Percentiles rank a stretch among this genome's conserved stretches.
phyloP scores from a whole-genome alignment of 768 basidiomycete genomes.

The Holtermannia corniformis region DNA sequence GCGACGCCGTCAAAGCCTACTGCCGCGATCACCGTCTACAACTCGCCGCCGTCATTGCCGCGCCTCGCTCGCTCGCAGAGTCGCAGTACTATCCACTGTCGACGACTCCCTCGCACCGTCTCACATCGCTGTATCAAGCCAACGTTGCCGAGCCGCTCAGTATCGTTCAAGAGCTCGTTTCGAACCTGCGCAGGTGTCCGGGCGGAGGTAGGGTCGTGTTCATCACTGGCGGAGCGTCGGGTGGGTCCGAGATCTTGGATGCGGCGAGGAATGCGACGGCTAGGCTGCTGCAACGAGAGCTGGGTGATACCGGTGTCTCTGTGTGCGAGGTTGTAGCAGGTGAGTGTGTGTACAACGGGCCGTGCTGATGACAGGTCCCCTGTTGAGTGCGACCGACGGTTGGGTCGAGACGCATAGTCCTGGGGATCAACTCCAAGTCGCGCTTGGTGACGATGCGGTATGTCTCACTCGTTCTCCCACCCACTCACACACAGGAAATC shows the following conservation, averaged over 20 bases:
- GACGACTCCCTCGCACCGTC: conserved; percentile 13
- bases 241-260: background rate
- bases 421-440: background rate
- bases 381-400: background rate
- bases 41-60: conserved; percentile 24
- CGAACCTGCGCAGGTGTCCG: conserved; percentile 11
- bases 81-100: background rate
- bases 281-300: conserved; percentile 12
- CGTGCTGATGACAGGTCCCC: background rate
- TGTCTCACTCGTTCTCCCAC: background rate
- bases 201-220: conserved; percentile 20
- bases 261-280: conserved; percentile 13
- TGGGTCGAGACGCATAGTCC: background rate
- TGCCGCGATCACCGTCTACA: conserved; percentile 18
- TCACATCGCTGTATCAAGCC: conserved; percentile 18
- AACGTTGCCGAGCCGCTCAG: conserved; percentile 29
- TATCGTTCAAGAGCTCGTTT: conserved; percentile 22
- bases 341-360: conserved; percentile 4
- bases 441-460: conserved; percentile 1
- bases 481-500: conserved; percentile 3
- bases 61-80: conserved; percentile 1
- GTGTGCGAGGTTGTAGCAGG: conserved; percentile 31
- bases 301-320: conserved; percentile 14
- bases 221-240: conserved; percentile 13
- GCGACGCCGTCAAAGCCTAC: conserved; percentile 29